These are phyloP conservation scores for Smithsoniella earleae DNA, from an alignment of 163 green algal species.

Conservation along the genomic window DNA sequence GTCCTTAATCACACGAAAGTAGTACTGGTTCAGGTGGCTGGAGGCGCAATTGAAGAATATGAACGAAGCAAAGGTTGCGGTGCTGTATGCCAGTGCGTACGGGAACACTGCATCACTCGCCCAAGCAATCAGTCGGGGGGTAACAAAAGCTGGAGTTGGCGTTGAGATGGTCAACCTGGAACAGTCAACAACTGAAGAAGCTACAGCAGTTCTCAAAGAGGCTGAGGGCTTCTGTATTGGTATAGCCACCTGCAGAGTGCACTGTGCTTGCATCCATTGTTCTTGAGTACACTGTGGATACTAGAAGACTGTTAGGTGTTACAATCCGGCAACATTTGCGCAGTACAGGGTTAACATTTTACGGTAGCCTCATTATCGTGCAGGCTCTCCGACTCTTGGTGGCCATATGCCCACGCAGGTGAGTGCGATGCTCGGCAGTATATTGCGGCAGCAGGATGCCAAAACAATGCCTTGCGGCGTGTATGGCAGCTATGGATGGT, in stretches of 20 bases:
- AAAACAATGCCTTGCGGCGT: slow-evolving; percentile 72
- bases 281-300: no score
- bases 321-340: no score
- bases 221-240: slow-evolving; percentile 74
- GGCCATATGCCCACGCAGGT: slow-evolving; percentile 91
- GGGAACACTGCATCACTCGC: slow-evolving; percentile 89
- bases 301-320: no score
- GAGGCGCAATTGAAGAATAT: slow-evolving; percentile 45
- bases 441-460: slow-evolving; percentile 56
- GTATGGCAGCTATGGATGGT: slow-evolving; percentile 94
- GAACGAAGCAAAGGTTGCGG: slow-evolving; percentile 50
- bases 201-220: slow-evolving; percentile 46
- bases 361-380: no score
- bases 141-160: slow-evolving; percentile 73
- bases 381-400: slow-evolving; percentile 74
- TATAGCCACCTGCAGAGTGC: no score
- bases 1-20: no score
- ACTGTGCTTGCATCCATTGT: no score
- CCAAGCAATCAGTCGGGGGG: slow-evolving; percentile 72
- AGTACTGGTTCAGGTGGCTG: slow-evolving; percentile 51
- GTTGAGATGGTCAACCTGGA: slow-evolving; percentile 87
- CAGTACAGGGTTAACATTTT: no score
- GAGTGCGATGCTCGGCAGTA: slow-evolving; percentile 57
- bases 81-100: slow-evolving; percentile 89
- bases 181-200: slow-evolving; percentile 50